These are phyloP conservation scores for Hypoxylon sp. DNA, from an alignment of 2,329 filamentous ascomycete species.

Conservation along the genomic window DNA sequence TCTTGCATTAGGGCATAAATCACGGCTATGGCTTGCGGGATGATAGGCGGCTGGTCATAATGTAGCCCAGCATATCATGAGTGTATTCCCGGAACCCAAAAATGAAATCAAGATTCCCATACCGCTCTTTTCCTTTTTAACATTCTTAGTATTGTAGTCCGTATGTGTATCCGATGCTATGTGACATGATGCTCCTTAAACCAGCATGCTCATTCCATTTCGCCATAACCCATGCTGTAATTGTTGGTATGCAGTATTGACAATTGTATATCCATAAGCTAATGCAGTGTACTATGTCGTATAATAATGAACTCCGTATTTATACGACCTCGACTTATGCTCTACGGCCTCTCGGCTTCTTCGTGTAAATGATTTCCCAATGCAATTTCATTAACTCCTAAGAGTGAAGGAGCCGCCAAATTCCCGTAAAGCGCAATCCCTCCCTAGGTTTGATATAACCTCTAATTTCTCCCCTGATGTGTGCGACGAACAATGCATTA, in stretches of 20 bases:
- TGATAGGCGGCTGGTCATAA: constrained; percentile 49
- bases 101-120: constrained; percentile 51
- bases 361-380: constrained; percentile 30
- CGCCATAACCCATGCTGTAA: constrained; percentile 35
- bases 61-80: constrained; percentile 51
- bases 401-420: constrained; percentile 24
- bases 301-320: constrained; percentile 28
- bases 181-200: constrained; percentile 33
- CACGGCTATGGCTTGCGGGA: constrained; percentile 49
- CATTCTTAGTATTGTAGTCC: constrained; percentile 15
- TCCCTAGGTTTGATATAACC: background rate
- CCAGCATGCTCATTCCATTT: constrained; percentile 29
- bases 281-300: constrained; percentile 29
- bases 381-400: constrained; percentile 37
- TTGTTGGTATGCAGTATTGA: constrained; percentile 24
- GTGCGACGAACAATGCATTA: constrained; percentile 11
- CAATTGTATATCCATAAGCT: constrained; percentile 21
- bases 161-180: constrained; percentile 28
- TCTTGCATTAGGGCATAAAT: constrained; percentile 56
- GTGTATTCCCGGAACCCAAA: constrained; percentile 52
- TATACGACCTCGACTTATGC: constrained; percentile 40
- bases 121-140: constrained; percentile 17
- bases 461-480: background rate
- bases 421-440: constrained; percentile 4
- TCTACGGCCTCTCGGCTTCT: constrained; percentile 34